A percentile compares a stretch with the other conserved stretches of the same genome.
Evolutionary conservation across 106 monocot species (phyloP).

Genomic region (Dendrobium nobile): DNA sequence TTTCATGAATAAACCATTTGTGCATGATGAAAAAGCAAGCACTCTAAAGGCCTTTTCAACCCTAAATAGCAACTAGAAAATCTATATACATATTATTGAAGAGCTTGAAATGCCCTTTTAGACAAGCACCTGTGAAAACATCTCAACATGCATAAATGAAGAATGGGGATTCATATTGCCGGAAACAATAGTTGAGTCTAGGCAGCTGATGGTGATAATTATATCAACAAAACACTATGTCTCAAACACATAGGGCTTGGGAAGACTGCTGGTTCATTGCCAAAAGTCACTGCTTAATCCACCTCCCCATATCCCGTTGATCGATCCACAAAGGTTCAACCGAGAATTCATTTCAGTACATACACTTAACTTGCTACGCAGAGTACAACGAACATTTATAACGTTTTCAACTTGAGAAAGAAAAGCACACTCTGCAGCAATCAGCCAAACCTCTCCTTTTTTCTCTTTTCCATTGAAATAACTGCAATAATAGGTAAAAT

Average conservation of each 20-base stretch:
- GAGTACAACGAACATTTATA: neutral
- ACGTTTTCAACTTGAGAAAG: neutral
- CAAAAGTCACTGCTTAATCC: neutral
- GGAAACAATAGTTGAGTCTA: neutral
- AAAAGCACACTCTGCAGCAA: neutral
- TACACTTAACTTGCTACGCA: neutral
- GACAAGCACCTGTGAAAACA: neutral
- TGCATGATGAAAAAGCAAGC: neutral
- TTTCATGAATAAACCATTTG: neutral
- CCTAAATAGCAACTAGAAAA: neutral
- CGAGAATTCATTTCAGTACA: neutral
- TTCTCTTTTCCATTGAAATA: neutral
- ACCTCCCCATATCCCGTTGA: neutral
- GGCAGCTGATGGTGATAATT: neutral
- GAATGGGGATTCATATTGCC: neutral
- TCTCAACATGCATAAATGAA: neutral
- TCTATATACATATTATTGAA: neutral
- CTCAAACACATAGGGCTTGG: neutral
- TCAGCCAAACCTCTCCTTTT: slow-evolving; percentile 2
- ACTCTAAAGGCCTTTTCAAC: neutral
- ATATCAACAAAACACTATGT: neutral
- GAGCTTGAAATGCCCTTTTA: neutral
- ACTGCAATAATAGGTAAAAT: neutral
- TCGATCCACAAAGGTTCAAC: neutral
- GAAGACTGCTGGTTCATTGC: neutral